phyloP scores from a whole-genome alignment of 352 stramenopile genomes.

The Stramenopiles sp. region DNA sequence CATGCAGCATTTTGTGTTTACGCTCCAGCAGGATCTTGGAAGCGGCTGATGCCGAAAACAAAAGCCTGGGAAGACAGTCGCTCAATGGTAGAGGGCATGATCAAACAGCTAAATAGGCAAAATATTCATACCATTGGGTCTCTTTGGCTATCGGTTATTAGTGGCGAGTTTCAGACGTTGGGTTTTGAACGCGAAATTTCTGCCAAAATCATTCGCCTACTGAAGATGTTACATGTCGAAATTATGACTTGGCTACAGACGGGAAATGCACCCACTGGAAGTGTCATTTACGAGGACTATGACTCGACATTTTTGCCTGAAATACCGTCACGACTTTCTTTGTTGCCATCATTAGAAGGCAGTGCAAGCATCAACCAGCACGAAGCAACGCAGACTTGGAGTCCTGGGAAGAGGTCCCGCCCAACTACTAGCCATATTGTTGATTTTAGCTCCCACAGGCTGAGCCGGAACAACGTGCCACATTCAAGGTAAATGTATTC shows the following conservation, averaged over 20 bases:
- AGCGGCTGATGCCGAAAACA: constrained; percentile 1
- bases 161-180: constrained; percentile 2
- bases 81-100: background rate
- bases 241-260: constrained; percentile 7
- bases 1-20: constrained; percentile 13
- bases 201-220: background rate
- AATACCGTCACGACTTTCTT: background rate
- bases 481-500: no score
- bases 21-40: background rate
- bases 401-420: no score
- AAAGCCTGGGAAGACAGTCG: constrained; percentile 11
- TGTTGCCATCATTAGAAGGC: background rate
- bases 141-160: background rate
- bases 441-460: no score
- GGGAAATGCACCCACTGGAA: background rate
- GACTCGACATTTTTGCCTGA: background rate
- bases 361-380: background rate
- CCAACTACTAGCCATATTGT: no score
- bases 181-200: background rate
- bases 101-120: background rate
- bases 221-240: constrained; percentile 5
- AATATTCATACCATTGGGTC: background rate
- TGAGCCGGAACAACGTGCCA: no score
- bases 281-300: background rate
- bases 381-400: no score